Evolutionary conservation across 371 early-diverging fungal genomes (phyloP), one percentile per base, ranked within the genome.

Genomic region (Lichtheimia corymbifera): DNA sequence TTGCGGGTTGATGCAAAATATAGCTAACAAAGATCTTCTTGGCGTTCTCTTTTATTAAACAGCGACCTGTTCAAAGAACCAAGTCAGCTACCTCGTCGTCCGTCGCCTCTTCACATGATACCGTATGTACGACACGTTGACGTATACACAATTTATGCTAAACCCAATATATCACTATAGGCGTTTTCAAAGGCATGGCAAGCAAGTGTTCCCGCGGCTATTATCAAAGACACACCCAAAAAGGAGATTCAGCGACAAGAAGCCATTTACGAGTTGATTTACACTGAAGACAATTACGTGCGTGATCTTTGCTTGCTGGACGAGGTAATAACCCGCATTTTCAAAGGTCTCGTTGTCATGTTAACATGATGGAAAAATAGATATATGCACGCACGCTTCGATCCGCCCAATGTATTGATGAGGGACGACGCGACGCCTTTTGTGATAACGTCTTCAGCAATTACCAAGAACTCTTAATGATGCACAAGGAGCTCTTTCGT

Each of bases 221-320:
- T 96, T 13, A 68, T 89, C 7, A 84, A 90, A 35, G 81, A 87
- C 0, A 83, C 92, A 4, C 87, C 91, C 9, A 74, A 84, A 18
- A 64, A 82, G 35, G 97, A 97, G 71, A 85, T 88, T 61, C 90
- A 89, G 60, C 83, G 97, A 1, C 97, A 97, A 70, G 96, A 97
- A 70, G 89, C 89, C n/a, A 92, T 97, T 62, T 94, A 89, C 71
- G 97, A 97, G 77, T 59, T 96, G 49, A 91, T 97, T 40, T 85
- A 92, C 55, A 93, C 92, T 4, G 97, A 96, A 67, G 88, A 88
- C 63, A 93, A 95, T 71, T 97, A 91, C 74, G 94, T 95, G 18
- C 85, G 86, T 30, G 97, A 97, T 67, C 64, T 83, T 9, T 61
- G 62, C 27, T 53, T 83, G 28, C 55, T 83, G 50, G 71, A 72